Percentiles rank a stretch among this genome's conserved stretches.
Conservation (phyloP, 352 stramenopile genomes). For the Phytophthora rubi region DNA sequence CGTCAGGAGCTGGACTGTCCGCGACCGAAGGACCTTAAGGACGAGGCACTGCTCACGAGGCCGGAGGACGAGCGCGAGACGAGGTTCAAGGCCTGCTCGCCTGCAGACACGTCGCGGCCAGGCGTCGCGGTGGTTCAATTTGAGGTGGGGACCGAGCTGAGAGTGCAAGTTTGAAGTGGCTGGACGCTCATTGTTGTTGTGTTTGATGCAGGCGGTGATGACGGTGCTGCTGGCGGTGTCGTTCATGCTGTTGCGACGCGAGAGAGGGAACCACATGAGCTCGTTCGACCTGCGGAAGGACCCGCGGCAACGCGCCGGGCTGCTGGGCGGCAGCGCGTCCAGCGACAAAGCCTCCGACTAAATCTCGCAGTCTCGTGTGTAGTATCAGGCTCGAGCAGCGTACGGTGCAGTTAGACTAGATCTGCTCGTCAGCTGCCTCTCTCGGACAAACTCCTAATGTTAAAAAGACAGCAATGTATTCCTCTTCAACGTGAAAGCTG, state of each 20-base stretch:
- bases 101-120: conserved; percentile 44
- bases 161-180: conserved; percentile 4
- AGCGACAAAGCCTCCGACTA: conserved; percentile 53
- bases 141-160: conserved; percentile 54
- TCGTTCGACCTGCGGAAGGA: conserved; percentile 81
- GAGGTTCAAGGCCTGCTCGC: conserved; percentile 62
- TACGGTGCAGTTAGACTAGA: conserved; percentile 17
- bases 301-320: conserved; percentile 50
- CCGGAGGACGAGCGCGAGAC: conserved; percentile 42
- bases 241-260: conserved; percentile 56
- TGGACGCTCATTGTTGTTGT: background rate
- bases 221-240: conserved; percentile 46
- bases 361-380: conserved; percentile 3
- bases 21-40: conserved; percentile 31
- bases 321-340: conserved; percentile 37
- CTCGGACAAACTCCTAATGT: conserved; percentile 11
- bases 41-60: conserved; percentile 25
- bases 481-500: background rate
- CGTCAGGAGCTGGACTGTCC: conserved; percentile 74
- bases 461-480: conserved; percentile 35
- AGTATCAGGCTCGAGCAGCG: background rate
- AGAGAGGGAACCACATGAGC: conserved; percentile 82
- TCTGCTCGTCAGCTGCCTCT: background rate
- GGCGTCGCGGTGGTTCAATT: conserved; percentile 68
- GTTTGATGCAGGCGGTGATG: conserved; percentile 57